Percentiles rank a stretch among this genome's conserved stretches.
Evolutionary conservation across 2,329 filamentous ascomycete genomes (phyloP).

Genomic region (Dendrostoma leiphaemia): DNA sequence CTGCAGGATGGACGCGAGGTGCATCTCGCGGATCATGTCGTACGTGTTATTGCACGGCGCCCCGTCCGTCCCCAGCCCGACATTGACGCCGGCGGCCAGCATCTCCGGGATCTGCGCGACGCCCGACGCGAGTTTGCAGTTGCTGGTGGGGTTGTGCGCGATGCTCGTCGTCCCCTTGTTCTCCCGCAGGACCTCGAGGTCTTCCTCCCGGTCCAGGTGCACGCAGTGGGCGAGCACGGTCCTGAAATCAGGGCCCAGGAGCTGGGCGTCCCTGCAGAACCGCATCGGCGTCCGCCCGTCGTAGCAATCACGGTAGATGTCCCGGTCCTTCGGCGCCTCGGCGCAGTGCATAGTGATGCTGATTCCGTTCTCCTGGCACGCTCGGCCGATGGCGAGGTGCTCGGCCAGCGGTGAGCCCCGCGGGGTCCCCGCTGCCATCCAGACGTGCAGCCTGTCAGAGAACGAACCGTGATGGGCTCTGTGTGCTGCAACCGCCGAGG

Average conservation of each 20-base stretch:
- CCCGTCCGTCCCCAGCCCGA: slow-evolving; percentile 50
- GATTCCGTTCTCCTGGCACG: slow-evolving; percentile 36
- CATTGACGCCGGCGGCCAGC: slow-evolving; percentile 40
- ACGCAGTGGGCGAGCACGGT: slow-evolving; percentile 53
- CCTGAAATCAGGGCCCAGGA: slow-evolving; percentile 36
- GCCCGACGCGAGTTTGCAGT: slow-evolving; percentile 50
- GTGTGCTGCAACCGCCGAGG: slow-evolving; percentile 31
- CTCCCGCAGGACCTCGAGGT: too few species aligned
- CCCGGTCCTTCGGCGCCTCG: slow-evolving; percentile 38
- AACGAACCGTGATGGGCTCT: slow-evolving; percentile 22
- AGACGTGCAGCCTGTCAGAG: slow-evolving; percentile 42
- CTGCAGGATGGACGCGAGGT: slow-evolving; percentile 48
- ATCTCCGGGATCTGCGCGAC: slow-evolving; percentile 46
- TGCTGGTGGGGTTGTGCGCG: slow-evolving; percentile 50
- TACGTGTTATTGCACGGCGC: slow-evolving; percentile 52
- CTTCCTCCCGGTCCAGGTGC: slow-evolving; percentile 45
- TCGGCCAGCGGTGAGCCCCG: slow-evolving; percentile 38
- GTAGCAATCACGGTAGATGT: slow-evolving; percentile 37
- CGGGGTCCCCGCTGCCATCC: slow-evolving; percentile 46
- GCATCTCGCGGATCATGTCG: slow-evolving; percentile 52
- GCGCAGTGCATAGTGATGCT: slow-evolving; percentile 47
- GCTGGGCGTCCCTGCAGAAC: slow-evolving; percentile 36
- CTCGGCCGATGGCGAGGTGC: slow-evolving; percentile 38
- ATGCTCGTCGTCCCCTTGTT: too few species aligned
- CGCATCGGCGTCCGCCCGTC: slow-evolving; percentile 40